These are phyloP conservation scores for Xylariaceae sp. DNA, from an alignment of 2,329 filamentous ascomycete species.

Conservation along the genomic window DNA sequence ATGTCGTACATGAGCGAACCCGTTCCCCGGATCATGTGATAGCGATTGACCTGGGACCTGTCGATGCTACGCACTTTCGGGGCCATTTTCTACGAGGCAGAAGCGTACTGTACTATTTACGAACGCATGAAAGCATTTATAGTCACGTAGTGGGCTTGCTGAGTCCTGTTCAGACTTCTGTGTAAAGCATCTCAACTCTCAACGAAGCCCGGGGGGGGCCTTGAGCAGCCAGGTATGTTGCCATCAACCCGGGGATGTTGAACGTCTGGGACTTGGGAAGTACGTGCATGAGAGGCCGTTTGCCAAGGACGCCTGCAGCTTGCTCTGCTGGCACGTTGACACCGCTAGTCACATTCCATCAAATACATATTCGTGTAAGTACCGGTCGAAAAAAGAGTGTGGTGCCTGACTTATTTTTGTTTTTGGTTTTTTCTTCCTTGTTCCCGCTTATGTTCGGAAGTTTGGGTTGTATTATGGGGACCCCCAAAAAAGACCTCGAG, in stretches of 20 bases:
- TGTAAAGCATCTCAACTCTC: neutral
- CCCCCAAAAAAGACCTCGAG: neutral
- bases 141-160: constrained; percentile 9
- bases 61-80: constrained; percentile 15
- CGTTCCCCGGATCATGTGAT: constrained; percentile 29
- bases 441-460: neutral
- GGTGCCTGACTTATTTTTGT: no score
- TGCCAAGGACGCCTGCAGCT: constrained; percentile 23
- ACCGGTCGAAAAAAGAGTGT: neutral
- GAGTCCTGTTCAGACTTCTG: constrained; percentile 4
- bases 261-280: constrained; percentile 13
- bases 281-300: constrained; percentile 19
- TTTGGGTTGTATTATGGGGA: constrained; percentile 16
- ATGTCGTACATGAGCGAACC: constrained; percentile 26
- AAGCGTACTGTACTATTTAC: constrained; percentile 10
- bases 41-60: constrained; percentile 18
- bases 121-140: constrained; percentile 19
- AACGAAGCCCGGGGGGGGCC: constrained; percentile 8
- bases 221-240: neutral
- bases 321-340: constrained; percentile 18
- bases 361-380: neutral
- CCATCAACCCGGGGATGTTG: neutral
- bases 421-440: neutral
- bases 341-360: constrained; percentile 7
- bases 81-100: constrained; percentile 20